A percentile compares a stretch with the other conserved stretches of the same genome.
Conservation (phyloP, 2,329 filamentous ascomycete species). For the Rhinocladiella mackenziei region DNA sequence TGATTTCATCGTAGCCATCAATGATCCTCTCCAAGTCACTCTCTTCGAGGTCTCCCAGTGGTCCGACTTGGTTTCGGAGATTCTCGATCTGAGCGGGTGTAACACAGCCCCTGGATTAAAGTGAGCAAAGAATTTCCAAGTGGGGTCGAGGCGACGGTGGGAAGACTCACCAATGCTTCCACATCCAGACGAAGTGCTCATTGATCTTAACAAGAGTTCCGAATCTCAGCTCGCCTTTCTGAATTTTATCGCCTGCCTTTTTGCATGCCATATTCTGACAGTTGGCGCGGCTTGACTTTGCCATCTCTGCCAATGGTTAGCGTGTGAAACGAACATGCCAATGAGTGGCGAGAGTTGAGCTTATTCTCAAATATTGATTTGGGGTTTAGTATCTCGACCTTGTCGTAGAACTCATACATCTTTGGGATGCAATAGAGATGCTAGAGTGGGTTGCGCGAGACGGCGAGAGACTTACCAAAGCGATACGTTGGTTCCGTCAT, state of each 20-base stretch:
- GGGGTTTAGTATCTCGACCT: too few relatives aligned
- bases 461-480: conserved; percentile 14
- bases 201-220: conserved; percentile 66
- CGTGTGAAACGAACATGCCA: neutral
- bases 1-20: conserved; percentile 77
- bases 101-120: conserved; percentile 69
- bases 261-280: conserved; percentile 75
- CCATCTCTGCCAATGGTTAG: conserved; percentile 56
- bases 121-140: neutral
- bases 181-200: conserved; percentile 63
- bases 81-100: conserved; percentile 70
- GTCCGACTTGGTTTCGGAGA: conserved; percentile 55
- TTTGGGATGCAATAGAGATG: neutral
- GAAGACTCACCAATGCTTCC: conserved; percentile 75
- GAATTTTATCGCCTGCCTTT: conserved; percentile 63
- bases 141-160: neutral
- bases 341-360: neutral
- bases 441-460: neutral
- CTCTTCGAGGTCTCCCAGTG: conserved; percentile 41
- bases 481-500: conserved; percentile 22
- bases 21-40: conserved; percentile 59
- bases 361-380: too few relatives aligned
- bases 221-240: conserved; percentile 73
- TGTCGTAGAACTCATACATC: too few relatives aligned
- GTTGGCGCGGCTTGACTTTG: conserved; percentile 65